Evolutionary conservation across 2,329 filamentous ascomycete genomes (phyloP).

Genomic region (Mollisiaceae sp.): DNA sequence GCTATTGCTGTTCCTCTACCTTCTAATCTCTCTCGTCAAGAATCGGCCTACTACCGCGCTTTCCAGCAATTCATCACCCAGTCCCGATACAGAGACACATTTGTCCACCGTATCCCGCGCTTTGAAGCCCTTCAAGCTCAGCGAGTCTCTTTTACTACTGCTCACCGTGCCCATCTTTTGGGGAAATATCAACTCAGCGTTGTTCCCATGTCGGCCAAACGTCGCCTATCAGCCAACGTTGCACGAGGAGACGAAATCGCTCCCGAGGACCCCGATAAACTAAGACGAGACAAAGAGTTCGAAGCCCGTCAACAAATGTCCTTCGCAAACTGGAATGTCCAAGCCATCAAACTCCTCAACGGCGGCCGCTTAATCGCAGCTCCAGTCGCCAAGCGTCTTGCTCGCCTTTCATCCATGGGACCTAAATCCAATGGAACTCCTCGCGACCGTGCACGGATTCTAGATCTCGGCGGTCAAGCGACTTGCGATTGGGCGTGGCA

Average conservation of each 20-base stretch:
- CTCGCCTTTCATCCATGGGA: slow-evolving; percentile 57
- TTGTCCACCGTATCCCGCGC: slow-evolving; percentile 81
- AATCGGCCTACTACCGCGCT: slow-evolving; percentile 86
- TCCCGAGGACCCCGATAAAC: slow-evolving; percentile 65
- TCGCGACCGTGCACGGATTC: slow-evolving; percentile 66
- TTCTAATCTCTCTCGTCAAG: slow-evolving; percentile 55
- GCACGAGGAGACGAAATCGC: slow-evolving; percentile 72
- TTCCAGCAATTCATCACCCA: slow-evolving; percentile 77
- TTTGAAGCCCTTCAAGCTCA: slow-evolving; percentile 89
- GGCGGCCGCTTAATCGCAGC: slow-evolving; percentile 68
- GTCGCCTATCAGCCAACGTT: slow-evolving; percentile 73
- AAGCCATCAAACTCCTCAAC: slow-evolving; percentile 64
- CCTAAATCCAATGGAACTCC: slow-evolving; percentile 50
- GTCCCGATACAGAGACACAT: slow-evolving; percentile 73
- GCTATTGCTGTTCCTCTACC: slow-evolving; percentile 54
- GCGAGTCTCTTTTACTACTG: slow-evolving; percentile 73
- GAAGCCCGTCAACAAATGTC: slow-evolving; percentile 78
- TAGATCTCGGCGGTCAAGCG: slow-evolving; percentile 85
- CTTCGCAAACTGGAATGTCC: slow-evolving; percentile 65
- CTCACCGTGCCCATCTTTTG: slow-evolving; percentile 80
- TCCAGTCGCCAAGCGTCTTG: slow-evolving; percentile 66
- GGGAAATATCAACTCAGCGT: slow-evolving; percentile 83
- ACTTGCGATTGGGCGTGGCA: slow-evolving; percentile 97
- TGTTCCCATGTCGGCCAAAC: slow-evolving; percentile 71
- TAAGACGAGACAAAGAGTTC: slow-evolving; percentile 75